A percentile compares a stretch with the other conserved stretches of the same genome.
Conservation (phyloP, 306 rosid species). For the Macrotyloma uniflorum region DNA sequence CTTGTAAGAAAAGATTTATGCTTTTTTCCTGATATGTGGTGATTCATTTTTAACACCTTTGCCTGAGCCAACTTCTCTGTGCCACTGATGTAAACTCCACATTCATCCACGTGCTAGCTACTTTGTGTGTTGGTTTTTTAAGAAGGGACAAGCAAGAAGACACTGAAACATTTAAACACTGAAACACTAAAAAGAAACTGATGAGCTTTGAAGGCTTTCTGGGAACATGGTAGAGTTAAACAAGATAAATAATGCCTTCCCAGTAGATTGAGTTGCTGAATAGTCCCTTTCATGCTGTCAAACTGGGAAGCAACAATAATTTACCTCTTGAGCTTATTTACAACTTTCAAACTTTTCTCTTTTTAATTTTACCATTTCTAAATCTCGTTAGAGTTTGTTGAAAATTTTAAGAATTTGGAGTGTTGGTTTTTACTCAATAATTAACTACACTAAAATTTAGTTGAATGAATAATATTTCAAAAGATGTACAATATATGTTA, state of each 20-base stretch:
- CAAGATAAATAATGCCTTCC: neutral
- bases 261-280: neutral
- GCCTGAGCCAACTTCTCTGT: neutral
- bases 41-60: neutral
- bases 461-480: too few species aligned
- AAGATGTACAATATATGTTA: too few species aligned
- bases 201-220: constrained; percentile 19
- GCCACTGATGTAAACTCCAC: neutral
- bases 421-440: too few species aligned
- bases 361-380: neutral
- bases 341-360: neutral
- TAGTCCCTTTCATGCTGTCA: constrained; percentile 32
- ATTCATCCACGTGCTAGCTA: constrained; percentile 24
- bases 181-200: constrained; percentile 9
- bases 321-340: neutral
- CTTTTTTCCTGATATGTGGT: neutral
- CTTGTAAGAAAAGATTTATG: too few species aligned
- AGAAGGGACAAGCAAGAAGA: constrained; percentile 33
- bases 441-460: too few species aligned
- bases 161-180: constrained; percentile 18
- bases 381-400: too few species aligned
- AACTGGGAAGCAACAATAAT: neutral
- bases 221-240: constrained; percentile 18
- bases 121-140: neutral
- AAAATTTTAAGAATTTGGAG: too few species aligned